Evolutionary conservation across 2,329 filamentous ascomycete genomes (phyloP), one percentile per base, ranked within the genome.

Genomic region (Botrytis cinerea): DNA sequence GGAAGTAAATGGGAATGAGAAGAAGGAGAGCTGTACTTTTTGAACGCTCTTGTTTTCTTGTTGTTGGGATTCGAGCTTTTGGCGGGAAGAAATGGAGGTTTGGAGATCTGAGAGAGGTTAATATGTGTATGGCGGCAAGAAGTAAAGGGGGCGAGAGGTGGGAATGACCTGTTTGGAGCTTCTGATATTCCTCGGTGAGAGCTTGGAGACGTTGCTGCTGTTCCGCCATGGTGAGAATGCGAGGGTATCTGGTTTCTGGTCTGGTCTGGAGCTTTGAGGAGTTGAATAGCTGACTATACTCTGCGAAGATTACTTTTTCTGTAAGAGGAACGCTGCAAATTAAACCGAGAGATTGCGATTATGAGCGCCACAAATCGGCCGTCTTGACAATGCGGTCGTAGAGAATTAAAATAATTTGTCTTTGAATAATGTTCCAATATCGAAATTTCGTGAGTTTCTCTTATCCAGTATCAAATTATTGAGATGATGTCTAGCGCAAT

Each of bases 31-130:
- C 59, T 72, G 62, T 78, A 93, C 93, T 84, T 93, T 92, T 82
- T 97, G 90, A 16, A 99, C 96, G 25, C 92, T 91, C 67, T 91
- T 84, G 81, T 98, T 99, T 83, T 99, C 96, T 81, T 97, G 93
- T 82, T 93, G 93, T 83, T 99, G 96, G 10, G 94, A 93, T 82
- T 98, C 95, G 10, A 99, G 90, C 83, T 93, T 97, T 84, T 99
- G 95, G 76, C 95, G 90, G 16, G 94, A 92, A 62, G 90, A 87
- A 40, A 98, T 89, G 28, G 89, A 85, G 61, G 86, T 88, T 82
- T 94, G 92, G 72, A 98, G 88, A 78, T 98, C 96, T 97, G 18
- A 4, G 51, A 6, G n/a, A 43, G 38, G 46, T 54, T 25, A 46
- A 43, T n/a, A 73, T 73, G 54, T 22, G 25, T 73, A 57, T 22